These are phyloP conservation scores for Daldinia loculata DNA, from an alignment of 495 filamentous ascomycete species.

Conservation along the genomic window DNA sequence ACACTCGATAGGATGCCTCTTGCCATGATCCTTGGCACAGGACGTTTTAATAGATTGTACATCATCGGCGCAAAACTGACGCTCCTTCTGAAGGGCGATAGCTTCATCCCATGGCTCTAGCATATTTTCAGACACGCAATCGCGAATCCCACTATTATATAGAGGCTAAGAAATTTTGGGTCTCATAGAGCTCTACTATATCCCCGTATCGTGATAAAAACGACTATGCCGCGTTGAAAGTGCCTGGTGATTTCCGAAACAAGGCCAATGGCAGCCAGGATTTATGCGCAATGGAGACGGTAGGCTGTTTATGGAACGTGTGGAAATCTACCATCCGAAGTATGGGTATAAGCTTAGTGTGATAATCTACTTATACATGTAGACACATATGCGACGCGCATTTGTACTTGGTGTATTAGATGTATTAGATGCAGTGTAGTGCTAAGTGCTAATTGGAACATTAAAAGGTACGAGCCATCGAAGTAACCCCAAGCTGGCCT, in stretches of 20 bases:
- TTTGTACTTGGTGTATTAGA: constrained; percentile 1
- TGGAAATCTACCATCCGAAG: background rate
- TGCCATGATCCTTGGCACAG: constrained; percentile 43
- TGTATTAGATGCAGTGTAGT: constrained; percentile 2
- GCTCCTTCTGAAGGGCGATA: constrained; percentile 44
- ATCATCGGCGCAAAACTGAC: constrained; percentile 42
- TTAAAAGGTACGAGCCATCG: background rate
- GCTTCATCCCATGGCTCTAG: constrained; percentile 49
- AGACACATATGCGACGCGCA: background rate
- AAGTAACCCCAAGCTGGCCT: background rate
- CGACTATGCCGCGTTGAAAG: background rate
- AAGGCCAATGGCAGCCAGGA: background rate
- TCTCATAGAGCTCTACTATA: background rate
- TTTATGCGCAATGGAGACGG: background rate
- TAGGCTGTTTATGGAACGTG: background rate
- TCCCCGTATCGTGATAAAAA: background rate
- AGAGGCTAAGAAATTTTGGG: background rate
- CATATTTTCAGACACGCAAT: constrained; percentile 27
- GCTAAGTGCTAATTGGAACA: background rate
- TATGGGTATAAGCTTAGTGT: background rate
- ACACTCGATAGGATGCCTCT: constrained; percentile 50
- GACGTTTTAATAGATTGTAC: constrained; percentile 37
- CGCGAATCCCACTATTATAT: background rate
- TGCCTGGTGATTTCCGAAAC: background rate
- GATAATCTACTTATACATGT: background rate